Evolutionary conservation across 2,329 filamentous ascomycete genomes (phyloP).

Genomic region (Penicillium sp.): DNA sequence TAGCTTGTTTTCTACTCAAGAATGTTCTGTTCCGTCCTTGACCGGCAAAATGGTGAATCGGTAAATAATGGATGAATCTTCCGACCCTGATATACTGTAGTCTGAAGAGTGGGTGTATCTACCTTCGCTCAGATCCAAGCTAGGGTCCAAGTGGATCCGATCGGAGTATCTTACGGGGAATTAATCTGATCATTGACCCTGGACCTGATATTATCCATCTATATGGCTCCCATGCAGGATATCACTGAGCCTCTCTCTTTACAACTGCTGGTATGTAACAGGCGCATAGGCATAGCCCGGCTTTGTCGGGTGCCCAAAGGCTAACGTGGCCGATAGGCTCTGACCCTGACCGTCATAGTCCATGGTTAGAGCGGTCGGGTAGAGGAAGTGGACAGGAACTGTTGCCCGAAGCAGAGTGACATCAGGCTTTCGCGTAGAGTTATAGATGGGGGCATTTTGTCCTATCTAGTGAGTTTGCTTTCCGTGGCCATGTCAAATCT

Average conservation of each 20-base stretch:
- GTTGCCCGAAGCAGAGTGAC: slow-evolving; percentile 20
- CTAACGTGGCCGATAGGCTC: slow-evolving; percentile 10
- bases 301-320: neutral
- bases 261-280: neutral
- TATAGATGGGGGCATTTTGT: slow-evolving; percentile 2
- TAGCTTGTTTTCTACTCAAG: neutral
- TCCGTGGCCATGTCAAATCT: neutral
- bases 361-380: slow-evolving; percentile 10
- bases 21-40: neutral
- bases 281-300: neutral
- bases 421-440: slow-evolving; percentile 16
- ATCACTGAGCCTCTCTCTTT: neutral
- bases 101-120: neutral
- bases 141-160: slow-evolving; percentile 6
- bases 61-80: neutral
- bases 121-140: slow-evolving; percentile 10
- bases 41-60: neutral
- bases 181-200: neutral
- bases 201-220: neutral
- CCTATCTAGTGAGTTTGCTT: neutral
- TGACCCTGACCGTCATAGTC: slow-evolving; percentile 3
- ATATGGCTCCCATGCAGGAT: neutral
- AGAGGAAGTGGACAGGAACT: slow-evolving; percentile 20
- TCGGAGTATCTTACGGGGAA: slow-evolving; percentile 4
- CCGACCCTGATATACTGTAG: neutral